Conservation (phyloP, 1,284 basidiomycete genomes). For the Cutaneotrichosporon curvatum region DNA sequence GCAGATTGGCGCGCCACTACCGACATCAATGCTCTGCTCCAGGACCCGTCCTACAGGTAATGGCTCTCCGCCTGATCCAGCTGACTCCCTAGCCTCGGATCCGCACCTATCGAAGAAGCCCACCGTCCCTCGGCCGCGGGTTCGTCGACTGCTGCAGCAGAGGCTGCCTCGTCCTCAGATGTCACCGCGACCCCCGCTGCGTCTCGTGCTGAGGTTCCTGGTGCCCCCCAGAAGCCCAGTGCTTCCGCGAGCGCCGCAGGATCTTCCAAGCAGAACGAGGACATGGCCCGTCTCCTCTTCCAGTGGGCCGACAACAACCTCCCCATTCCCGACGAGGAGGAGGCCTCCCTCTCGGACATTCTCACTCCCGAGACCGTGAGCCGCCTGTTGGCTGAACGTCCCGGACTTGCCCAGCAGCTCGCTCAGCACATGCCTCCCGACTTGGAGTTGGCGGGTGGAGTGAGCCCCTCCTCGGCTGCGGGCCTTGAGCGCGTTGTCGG, state of each 20-base stretch:
- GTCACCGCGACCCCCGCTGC: constrained; percentile 15
- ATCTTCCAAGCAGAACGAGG: constrained; percentile 18
- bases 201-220: constrained; percentile 14
- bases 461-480: constrained; percentile 12
- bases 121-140: constrained; percentile 14
- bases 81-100: constrained; percentile 5
- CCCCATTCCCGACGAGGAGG: constrained; percentile 20
- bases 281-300: constrained; percentile 34
- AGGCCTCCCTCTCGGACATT: constrained; percentile 38
- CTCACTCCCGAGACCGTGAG: constrained; percentile 35
- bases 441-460: constrained; percentile 20
- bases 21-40: constrained; percentile 39
- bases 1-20: constrained; percentile 30
- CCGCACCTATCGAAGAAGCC: constrained; percentile 18
- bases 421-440: constrained; percentile 34
- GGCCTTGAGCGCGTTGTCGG: constrained; percentile 39
- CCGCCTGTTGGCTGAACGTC: constrained; percentile 25
- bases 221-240: constrained; percentile 22
- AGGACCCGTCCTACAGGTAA: constrained; percentile 37
- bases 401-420: constrained; percentile 26
- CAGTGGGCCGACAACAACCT: constrained; percentile 30
- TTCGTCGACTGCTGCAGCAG: constrained; percentile 6
- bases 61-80: too few relatives aligned
- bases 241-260: constrained; percentile 26
- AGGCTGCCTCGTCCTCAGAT: constrained; percentile 2